These are phyloP conservation scores for Corynespora cassiicola DNA, from an alignment of 2,329 filamentous ascomycete genomes.

Conservation along the genomic window DNA sequence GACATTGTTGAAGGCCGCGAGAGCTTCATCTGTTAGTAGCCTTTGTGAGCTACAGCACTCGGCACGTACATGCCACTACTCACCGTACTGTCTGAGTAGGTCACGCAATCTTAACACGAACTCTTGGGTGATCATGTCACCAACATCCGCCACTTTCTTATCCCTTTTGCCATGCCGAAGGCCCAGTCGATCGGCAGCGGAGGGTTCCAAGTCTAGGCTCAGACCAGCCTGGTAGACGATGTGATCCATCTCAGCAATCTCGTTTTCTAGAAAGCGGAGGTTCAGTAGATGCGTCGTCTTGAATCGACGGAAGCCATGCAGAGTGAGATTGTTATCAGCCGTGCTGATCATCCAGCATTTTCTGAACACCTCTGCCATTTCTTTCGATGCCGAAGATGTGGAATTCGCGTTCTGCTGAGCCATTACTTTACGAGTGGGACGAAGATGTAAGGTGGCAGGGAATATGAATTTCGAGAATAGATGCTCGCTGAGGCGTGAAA, in stretches of 20 bases:
- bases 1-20: slow-evolving; percentile 27
- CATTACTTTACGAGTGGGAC: too few relatives aligned
- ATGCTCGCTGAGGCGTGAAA: too few relatives aligned
- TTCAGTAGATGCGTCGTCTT: slow-evolving; percentile 41
- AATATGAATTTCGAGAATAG: too few relatives aligned
- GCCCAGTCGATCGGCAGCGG: slow-evolving; percentile 30
- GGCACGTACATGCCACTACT: slow-evolving; percentile 1
- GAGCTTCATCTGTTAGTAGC: slow-evolving; percentile 22
- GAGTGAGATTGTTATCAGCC: slow-evolving; percentile 26
- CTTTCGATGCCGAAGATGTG: too few relatives aligned
- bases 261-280: slow-evolving; percentile 40
- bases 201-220: slow-evolving; percentile 21
- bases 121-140: slow-evolving; percentile 17
- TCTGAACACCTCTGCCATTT: too few relatives aligned
- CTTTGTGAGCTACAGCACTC: slow-evolving; percentile 2
- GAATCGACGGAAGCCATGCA: slow-evolving; percentile 30
- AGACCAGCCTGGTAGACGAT: slow-evolving; percentile 43
- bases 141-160: slow-evolving; percentile 7
- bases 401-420: too few relatives aligned
- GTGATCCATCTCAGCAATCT: slow-evolving; percentile 40
- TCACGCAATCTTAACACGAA: slow-evolving; percentile 23
- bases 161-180: slow-evolving; percentile 32
- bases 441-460: too few relatives aligned
- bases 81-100: slow-evolving; percentile 26
- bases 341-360: slow-evolving; percentile 20